A percentile compares a stretch with the other conserved stretches of the same genome.
These are phyloP conservation scores for Fusarium redolens DNA, from an alignment of 2,329 filamentous ascomycete genomes.

Conservation along the genomic window DNA sequence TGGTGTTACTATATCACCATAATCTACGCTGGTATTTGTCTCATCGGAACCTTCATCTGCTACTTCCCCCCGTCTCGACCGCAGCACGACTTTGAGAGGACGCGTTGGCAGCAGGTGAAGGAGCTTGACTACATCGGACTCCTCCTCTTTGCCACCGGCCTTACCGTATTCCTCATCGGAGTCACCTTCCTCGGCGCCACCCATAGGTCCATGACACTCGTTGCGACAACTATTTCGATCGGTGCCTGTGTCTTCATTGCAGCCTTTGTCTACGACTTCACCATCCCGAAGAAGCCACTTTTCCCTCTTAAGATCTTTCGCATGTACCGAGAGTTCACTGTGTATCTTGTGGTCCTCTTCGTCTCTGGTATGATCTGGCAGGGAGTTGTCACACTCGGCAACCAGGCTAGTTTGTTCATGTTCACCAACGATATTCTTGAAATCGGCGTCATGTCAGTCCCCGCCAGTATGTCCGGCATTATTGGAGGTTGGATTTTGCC, in stretches of 20 bases:
- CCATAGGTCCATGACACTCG: constrained; percentile 1
- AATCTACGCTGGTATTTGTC: constrained; percentile 1
- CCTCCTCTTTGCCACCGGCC: constrained; percentile 2
- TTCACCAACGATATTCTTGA: constrained; percentile 8
- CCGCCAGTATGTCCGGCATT: neutral
- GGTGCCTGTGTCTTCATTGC: constrained; percentile 10
- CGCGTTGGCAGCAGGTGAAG: constrained; percentile 16
- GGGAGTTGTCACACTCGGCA: neutral
- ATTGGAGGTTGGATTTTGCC: constrained; percentile 23
- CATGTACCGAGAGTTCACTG: constrained; percentile 13
- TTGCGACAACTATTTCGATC: neutral
- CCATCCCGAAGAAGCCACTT: neutral
- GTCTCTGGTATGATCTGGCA: constrained; percentile 18
- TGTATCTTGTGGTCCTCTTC: constrained; percentile 8
- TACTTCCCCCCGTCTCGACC: constrained; percentile 13
- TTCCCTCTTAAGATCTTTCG: constrained; percentile 9
- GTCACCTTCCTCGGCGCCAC: constrained; percentile 9
- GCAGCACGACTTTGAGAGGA: constrained; percentile 15
- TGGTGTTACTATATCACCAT: constrained; percentile 22
- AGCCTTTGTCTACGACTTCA: constrained; percentile 15
- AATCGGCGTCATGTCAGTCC: constrained; percentile 5
- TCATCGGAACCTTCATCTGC: constrained; percentile 8
- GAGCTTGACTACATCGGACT: constrained; percentile 16
- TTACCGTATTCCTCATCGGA: neutral
- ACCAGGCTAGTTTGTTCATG: constrained; percentile 13